Percentiles rank a stretch among this genome's conserved stretches.
Conservation (phyloP, 2,329 filamentous ascomycete genomes). For the Neopestalotiopsis clavispora region DNA sequence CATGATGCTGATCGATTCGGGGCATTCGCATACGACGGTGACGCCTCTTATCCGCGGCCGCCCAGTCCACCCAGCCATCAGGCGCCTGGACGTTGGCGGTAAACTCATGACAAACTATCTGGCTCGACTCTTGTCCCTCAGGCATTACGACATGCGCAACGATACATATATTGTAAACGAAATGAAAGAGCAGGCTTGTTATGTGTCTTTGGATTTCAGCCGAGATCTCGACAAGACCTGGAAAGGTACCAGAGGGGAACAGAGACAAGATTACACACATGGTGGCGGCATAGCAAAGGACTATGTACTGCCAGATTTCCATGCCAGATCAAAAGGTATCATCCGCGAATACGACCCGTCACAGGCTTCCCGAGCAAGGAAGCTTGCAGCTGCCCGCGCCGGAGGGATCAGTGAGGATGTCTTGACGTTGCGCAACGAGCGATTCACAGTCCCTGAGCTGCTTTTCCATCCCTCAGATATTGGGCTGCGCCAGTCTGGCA, state of each 20-base stretch:
- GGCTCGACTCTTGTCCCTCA: constrained; percentile 84
- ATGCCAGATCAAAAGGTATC: constrained; percentile 65
- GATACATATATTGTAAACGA: constrained; percentile 94
- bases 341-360: constrained; percentile 78
- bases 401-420: constrained; percentile 67
- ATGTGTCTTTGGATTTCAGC: constrained; percentile 78
- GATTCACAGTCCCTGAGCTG: constrained; percentile 88
- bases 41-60: constrained; percentile 84
- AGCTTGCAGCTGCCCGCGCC: constrained; percentile 45
- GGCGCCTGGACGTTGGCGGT: constrained; percentile 87
- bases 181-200: constrained; percentile 91
- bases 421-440: constrained; percentile 86
- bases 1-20: constrained; percentile 86
- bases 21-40: constrained; percentile 91
- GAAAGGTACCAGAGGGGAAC: constrained; percentile 73
- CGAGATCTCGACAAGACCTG: constrained; percentile 81
- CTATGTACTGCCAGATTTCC: constrained; percentile 87
- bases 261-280: constrained; percentile 51
- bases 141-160: constrained; percentile 95
- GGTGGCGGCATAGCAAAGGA: constrained; percentile 77
- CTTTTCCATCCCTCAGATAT: constrained; percentile 87
- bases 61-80: constrained; percentile 79
- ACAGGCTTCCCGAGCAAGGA: constrained; percentile 57
- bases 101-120: constrained; percentile 94
- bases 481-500: constrained; percentile 80